Base-by-base conservation (phyloP, 73 alveolate species). In the Paramecium primaurelia region DNA sequence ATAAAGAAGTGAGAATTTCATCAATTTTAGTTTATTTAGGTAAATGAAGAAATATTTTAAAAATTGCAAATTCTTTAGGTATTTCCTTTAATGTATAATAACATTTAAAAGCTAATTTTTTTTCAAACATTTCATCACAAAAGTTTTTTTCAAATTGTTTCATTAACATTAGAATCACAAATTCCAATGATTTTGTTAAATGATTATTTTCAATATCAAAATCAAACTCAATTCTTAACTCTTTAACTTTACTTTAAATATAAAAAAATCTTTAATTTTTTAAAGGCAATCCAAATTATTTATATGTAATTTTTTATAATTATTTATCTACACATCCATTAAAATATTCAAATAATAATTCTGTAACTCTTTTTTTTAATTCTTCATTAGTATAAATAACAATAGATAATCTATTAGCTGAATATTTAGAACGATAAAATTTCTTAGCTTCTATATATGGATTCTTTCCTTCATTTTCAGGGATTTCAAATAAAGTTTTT, bases 321-420 rank as follows among this genome's bases (percentile, higher is more conserved):
- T 80, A 22, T 47, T 80, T 80, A 80, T 80, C 75, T 3, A 80
- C 58, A 32, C 47, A 25, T 12, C 58, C 91, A 20, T 28, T n/a
- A 20, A 45, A 80, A 80, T 80, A 80, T 18, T 80, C 91, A 45
- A 80, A 80, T 49, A 80, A 80, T 42, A 80, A 49, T 80, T 80
- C 91, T 8, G 91, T 80, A 3, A 80, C 91, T 49, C 91, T 42
- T 28, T 80, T 80, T 80, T 80, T 80, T 8, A 80, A 11, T 18
- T 80, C 91, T 45, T 80, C 91, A 80, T 80, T 40, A 22, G 91
- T 80, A 47, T 80, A 80, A 28, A 80, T 80, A 1, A 80, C 91
- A 18, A 80, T 18, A 12, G 91, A 80, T 26, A 80, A 26, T 49
- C 91, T 42, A 80, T 80, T 80, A 14, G 91, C 91, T 80, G 91